These are phyloP conservation scores for Suillus variegatus DNA, from an alignment of 768 basidiomycete species.

Conservation along the genomic window DNA sequence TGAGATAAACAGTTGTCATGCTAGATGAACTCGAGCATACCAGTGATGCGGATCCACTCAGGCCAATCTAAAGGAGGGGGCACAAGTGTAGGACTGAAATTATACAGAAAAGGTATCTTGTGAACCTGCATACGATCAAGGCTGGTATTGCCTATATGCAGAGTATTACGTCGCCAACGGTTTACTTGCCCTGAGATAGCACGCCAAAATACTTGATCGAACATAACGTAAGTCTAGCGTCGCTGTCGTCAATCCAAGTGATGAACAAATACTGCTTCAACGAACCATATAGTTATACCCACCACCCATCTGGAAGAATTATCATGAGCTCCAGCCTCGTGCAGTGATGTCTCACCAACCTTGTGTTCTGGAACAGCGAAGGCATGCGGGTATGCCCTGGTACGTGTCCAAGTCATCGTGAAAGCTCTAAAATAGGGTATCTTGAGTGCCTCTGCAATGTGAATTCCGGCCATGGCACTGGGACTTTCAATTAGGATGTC, in stretches of 20 bases:
- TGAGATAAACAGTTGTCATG: not conserved
- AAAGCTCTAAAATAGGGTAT: conserved; percentile 97
- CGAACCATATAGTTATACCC: conserved; percentile 97
- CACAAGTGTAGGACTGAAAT: conserved; percentile 89
- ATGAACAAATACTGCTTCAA: conserved; percentile 6
- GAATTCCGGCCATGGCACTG: conserved; percentile 95
- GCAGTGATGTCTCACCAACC: conserved; percentile 40
- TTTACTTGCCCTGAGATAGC: conserved; percentile 94
- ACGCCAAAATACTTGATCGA: conserved; percentile 98
- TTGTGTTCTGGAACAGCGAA: conserved; percentile 97
- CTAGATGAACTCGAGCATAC: conserved; percentile 37
- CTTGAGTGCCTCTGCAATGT: conserved; percentile 91
- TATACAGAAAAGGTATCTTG: conserved; percentile 97
- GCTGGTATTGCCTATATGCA: conserved; percentile 78
- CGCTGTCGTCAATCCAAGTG: conserved; percentile 9
- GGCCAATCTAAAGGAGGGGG: conserved; percentile 98
- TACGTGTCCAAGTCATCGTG: conserved; percentile 98
- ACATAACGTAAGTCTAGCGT: conserved; percentile 86
- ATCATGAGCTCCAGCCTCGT: conserved; percentile 17
- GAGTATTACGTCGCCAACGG: conserved; percentile 80
- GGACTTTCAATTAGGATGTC: conserved; percentile 95
- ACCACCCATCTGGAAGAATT: conserved; percentile 76
- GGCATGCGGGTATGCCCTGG: conserved; percentile 96
- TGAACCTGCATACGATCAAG: conserved; percentile 97
- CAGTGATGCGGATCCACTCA: conserved; percentile 95